Evolutionary conservation across 495 filamentous ascomycete species (phyloP), one percentile per base, ranked within the genome.

Genomic region (Friedmanniomyces simplex): DNA sequence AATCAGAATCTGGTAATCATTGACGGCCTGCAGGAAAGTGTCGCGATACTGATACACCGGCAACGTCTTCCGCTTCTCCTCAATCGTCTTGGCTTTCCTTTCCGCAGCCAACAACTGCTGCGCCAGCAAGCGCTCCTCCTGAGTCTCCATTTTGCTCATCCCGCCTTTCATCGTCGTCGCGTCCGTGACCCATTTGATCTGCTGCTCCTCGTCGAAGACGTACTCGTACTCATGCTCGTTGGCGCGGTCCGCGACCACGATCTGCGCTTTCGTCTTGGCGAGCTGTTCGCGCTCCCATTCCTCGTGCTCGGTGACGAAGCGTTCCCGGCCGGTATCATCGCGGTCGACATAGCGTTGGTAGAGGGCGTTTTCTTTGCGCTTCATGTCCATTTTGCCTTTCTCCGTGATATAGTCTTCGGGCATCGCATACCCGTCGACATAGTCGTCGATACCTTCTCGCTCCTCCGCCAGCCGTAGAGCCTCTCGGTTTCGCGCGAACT

Each of bases 251-350:
- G 75, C 73, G 54, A 82, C 77, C 52, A 82, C 76, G 58, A 96
- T 88, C 68, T 96, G 91, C 5, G 89, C 83, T 63, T 90, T 89
- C 1, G 89, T 93, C 69, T 94, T 94, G 61, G 85, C 79, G 6
- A 85, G 84, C 69, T 97, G 93, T 69, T 96, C 90, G 46, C 82
- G 70, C 70, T 98, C 93, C 91, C 90, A 97, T 68, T 96, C 89
- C 56, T 97, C 88, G 61, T 95, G 88, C 68, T 98, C 93, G 0
- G 93, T 96, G 50, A 96, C 77, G 63, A 87, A 95, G 61, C 84
- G 82, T 69, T 97, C 93, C 63, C 91, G 83, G 25, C 91, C 91
- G 47, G 83, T 80, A 62, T 95, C 88, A 50, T 95, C 90, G 47
- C 82, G 81, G 55, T 96, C 91, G 14, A 96, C 86, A 65, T 96